Percentiles rank a stretch among this genome's conserved stretches.
These are phyloP conservation scores for Polyporus arcularius DNA, from an alignment of 768 basidiomycete species.

Conservation along the genomic window DNA sequence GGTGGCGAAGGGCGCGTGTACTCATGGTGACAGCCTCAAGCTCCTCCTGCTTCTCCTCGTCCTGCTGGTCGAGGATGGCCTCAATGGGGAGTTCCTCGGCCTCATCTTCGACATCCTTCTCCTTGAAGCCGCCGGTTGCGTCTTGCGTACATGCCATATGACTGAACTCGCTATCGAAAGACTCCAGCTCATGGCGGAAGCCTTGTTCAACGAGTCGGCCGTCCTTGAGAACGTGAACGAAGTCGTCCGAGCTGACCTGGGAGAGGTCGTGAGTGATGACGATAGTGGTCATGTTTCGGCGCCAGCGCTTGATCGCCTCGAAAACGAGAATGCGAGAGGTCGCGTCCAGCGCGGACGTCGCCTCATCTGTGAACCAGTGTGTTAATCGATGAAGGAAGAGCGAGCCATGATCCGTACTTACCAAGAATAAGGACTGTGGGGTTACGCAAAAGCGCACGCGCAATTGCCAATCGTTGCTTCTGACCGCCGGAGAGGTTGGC, in stretches of 20 bases:
- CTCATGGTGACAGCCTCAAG: constrained; percentile 28
- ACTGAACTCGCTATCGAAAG: constrained; percentile 63
- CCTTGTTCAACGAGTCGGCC: constrained; percentile 87
- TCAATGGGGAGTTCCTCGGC: constrained; percentile 45
- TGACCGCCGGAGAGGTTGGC: constrained; percentile 89
- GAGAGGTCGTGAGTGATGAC: constrained; percentile 96
- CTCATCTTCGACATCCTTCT: constrained; percentile 33
- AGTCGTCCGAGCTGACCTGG: constrained; percentile 74
- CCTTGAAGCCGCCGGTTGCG: constrained; percentile 51
- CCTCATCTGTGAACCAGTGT: constrained; percentile 57
- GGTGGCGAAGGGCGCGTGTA: constrained; percentile 37
- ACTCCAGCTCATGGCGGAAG: constrained; percentile 78
- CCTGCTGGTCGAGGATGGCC: constrained; percentile 47
- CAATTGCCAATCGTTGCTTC: constrained; percentile 87
- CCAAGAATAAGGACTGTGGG: constrained; percentile 91
- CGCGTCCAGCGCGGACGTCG: constrained; percentile 82
- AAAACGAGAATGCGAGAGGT: constrained; percentile 87
- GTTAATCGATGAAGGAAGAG: neutral
- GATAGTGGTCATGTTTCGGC: constrained; percentile 80
- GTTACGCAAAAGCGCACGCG: constrained; percentile 81
- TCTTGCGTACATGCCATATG: constrained; percentile 64
- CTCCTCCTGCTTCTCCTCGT: constrained; percentile 38
- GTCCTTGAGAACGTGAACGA: constrained; percentile 88
- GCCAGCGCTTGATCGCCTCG: constrained; percentile 67
- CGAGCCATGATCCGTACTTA: constrained; percentile 39